A percentile compares a stretch with the other conserved stretches of the same genome.
Evolutionary conservation across 257 asterid species (phyloP).

Genomic region (Sherardia arvensis): DNA sequence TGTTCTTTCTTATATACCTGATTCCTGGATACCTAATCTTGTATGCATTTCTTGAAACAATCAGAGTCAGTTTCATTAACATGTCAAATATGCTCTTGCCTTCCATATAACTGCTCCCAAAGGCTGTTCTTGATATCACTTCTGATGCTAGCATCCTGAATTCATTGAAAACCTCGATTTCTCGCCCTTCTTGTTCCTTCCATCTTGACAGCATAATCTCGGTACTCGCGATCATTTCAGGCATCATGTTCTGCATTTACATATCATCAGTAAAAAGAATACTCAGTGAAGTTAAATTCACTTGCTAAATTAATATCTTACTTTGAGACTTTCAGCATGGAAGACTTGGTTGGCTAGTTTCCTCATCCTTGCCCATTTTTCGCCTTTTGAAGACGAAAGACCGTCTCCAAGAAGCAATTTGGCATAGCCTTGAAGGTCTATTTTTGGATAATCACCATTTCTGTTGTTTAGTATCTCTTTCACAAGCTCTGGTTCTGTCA

Average conservation of each 20-base stretch:
- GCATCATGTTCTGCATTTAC: constrained; percentile 30
- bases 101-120: constrained; percentile 57
- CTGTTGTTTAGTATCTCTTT: constrained; percentile 44
- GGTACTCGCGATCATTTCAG: constrained; percentile 41
- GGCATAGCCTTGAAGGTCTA: constrained; percentile 50
- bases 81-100: constrained; percentile 55
- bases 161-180: constrained; percentile 53
- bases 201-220: constrained; percentile 48
- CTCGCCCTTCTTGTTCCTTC: constrained; percentile 29
- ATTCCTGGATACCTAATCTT: constrained; percentile 35
- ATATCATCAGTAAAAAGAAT: neutral
- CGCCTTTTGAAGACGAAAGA: constrained; percentile 50
- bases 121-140: constrained; percentile 58
- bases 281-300: neutral
- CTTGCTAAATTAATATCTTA: constrained; percentile 7
- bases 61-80: constrained; percentile 36
- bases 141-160: constrained; percentile 49
- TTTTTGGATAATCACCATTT: constrained; percentile 42
- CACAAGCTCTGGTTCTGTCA: constrained; percentile 47
- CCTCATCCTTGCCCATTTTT: constrained; percentile 53
- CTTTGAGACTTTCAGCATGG: constrained; percentile 51
- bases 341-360: constrained; percentile 51
- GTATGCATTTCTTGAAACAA: constrained; percentile 32
- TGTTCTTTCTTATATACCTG: constrained; percentile 25
- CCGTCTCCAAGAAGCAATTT: constrained; percentile 64